Percentiles rank a stretch among this genome's conserved stretches.
Evolutionary conservation across 192 early-diverging fungal species (phyloP).

Genomic region (Cetraspora pellucida): DNA sequence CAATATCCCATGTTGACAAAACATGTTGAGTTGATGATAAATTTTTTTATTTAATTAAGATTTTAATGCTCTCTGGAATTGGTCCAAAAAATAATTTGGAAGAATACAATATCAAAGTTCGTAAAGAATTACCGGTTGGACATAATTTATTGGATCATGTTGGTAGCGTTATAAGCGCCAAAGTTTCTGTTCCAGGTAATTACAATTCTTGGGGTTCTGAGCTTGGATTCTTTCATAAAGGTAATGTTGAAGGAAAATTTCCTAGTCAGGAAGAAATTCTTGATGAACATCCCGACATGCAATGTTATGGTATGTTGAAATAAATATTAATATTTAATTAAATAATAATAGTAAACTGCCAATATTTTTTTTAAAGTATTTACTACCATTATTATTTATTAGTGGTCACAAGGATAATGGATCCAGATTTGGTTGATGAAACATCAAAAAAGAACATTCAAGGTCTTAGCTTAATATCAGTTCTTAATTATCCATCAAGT

Average conservation of each 20-base stretch:
- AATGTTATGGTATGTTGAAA: neutral
- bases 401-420: neutral
- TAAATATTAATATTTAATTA: no score
- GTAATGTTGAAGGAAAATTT: neutral
- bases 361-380: no score
- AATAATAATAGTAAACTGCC: no score
- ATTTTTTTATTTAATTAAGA: neutral
- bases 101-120: neutral
- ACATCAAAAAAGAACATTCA: neutral
- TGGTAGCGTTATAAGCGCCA: neutral
- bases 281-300: conserved; percentile 5
- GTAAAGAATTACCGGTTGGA: conserved; percentile 7
- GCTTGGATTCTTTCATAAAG: neutral
- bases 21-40: no score
- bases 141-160: neutral
- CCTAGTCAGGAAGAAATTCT: neutral
- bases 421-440: neutral
- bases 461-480: neutral
- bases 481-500: neutral
- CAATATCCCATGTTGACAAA: no score
- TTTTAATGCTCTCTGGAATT: conserved; percentile 5
- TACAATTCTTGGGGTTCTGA: neutral
- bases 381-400: neutral
- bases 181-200: neutral
- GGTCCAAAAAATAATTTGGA: conserved; percentile 6